Evolutionary conservation across 768 basidiomycete species (phyloP), one percentile per base, ranked within the genome.

Genomic region (Chlorophyllum brunneum): DNA sequence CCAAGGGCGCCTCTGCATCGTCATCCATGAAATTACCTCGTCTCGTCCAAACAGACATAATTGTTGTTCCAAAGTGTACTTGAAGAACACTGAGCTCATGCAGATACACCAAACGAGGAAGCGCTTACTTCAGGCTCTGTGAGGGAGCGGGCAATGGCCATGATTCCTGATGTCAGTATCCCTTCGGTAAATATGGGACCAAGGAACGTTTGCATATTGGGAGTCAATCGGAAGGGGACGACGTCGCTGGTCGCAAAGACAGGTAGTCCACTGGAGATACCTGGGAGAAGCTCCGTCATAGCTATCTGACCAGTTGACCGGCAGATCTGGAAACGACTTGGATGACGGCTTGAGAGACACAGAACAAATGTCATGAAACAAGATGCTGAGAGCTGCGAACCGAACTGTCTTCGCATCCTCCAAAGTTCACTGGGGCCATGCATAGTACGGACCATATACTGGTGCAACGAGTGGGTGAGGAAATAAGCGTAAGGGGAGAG

Each of bases 381-480:
- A 37, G 82, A 83, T 1, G 89, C 80, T 5, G 97, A 92, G 31
- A 93, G 74, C 63, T 98, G 95, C 34, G 88, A 67, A 7, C 95
- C 86, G 67, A 98, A 97, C 69, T 98, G 95, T 71, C 97, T 98
- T 54, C 97, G 84, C 83, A 98, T 93, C 54, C 90, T 80, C 95
- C 95, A 99, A 2, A 98, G 77, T 60, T 94, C 91, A 51, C 82
- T 81, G 4, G 95, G 83, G 2, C 79, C 80, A 40, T 78, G 72
- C 91, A 98, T 95, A 20, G 88, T 86, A 29, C 80, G 81, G 34
- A 83, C 76, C 88, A 99, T 91, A 66, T 94, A 98, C 97, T 99
- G 44, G 46, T 29, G 47, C 51, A 24, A 37, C 48, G 13, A 24
- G 15, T 9, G 23, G 40, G 23, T 37, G 34, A 4, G 47, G n/a